These are phyloP conservation scores for Penicillium sp. DNA, from an alignment of 2,329 filamentous ascomycete species.

Conservation along the genomic window DNA sequence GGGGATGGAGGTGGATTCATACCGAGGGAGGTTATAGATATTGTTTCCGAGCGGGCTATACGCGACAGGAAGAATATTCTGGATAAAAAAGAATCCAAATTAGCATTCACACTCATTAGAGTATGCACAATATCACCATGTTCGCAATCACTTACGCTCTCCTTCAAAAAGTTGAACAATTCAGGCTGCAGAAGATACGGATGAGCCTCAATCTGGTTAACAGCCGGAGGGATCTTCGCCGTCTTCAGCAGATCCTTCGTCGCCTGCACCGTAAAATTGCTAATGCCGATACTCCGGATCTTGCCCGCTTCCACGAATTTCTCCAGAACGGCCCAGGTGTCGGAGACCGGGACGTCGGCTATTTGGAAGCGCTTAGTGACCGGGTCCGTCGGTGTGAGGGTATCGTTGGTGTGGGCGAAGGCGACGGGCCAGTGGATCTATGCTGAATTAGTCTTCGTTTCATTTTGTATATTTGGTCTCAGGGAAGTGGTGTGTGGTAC, in stretches of 20 bases:
- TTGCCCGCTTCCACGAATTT: constrained; percentile 39
- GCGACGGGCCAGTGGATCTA: constrained; percentile 43
- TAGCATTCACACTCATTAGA: background rate
- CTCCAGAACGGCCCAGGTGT: constrained; percentile 44
- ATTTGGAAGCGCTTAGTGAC: constrained; percentile 32
- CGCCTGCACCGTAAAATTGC: constrained; percentile 47
- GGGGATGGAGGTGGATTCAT: constrained; percentile 1
- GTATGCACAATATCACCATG: background rate
- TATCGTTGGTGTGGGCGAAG: constrained; percentile 34
- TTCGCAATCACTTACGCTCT: constrained; percentile 55
- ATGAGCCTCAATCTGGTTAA: constrained; percentile 71
- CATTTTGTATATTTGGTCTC: background rate
- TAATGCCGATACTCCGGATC: constrained; percentile 39
- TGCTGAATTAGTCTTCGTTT: background rate
- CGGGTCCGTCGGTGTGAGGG: constrained; percentile 31
- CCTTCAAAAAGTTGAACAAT: constrained; percentile 57
- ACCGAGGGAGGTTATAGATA: constrained; percentile 34
- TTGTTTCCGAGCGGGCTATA: constrained; percentile 66
- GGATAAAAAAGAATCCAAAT: background rate
- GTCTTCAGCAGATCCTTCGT: constrained; percentile 33
- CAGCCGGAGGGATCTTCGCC: constrained; percentile 60
- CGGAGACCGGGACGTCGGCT: constrained; percentile 31
- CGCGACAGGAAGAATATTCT: constrained; percentile 58
- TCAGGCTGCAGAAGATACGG: constrained; percentile 65
- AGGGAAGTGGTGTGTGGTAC: constrained; percentile 27